These are phyloP conservation scores for Wickerhamiella domercqiae DNA, from an alignment of 805 yeast species.

Conservation along the genomic window DNA sequence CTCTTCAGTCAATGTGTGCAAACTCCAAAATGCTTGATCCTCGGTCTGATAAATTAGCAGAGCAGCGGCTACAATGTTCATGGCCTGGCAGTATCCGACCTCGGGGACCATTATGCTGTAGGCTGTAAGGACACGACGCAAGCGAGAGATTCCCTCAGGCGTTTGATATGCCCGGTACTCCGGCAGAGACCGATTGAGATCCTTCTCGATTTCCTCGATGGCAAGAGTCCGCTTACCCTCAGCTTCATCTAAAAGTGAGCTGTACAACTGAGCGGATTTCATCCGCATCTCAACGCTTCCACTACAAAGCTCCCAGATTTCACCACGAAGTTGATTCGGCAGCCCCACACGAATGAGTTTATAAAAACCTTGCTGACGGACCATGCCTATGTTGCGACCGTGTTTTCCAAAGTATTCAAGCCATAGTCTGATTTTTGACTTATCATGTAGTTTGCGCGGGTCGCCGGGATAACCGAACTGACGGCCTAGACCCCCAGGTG, in stretches of 20 bases:
- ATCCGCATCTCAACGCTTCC: conserved; percentile 72
- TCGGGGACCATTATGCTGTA: conserved; percentile 96
- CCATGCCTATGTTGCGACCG: conserved; percentile 69
- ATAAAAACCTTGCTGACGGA: conserved; percentile 61
- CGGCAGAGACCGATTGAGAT: conserved; percentile 83
- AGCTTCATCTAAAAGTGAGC: conserved; percentile 41
- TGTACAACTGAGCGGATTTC: conserved; percentile 46
- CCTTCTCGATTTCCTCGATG: conserved; percentile 92
- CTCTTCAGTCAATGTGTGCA: conserved; percentile 63
- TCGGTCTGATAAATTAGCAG: conserved; percentile 62
- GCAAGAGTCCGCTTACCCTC: conserved; percentile 59
- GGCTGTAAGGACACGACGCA: conserved; percentile 80
- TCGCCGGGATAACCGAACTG: conserved; percentile 82
- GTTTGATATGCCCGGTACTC: conserved; percentile 90
- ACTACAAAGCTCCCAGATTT: conserved; percentile 82
- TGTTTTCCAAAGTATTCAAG: conserved; percentile 72
- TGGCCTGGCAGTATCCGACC: conserved; percentile 96
- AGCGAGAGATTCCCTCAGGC: conserved; percentile 66
- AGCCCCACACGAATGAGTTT: conserved; percentile 78
- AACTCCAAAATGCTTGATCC: conserved; percentile 94
- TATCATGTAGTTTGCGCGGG: conserved; percentile 58
- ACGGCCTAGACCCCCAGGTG: conserved; percentile 85
- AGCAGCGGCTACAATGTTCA: conserved; percentile 60
- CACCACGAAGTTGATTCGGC: conserved; percentile 91
- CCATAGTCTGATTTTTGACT: conserved; percentile 82